phyloP scores from a whole-genome alignment of 1,284 basidiomycete genomes.

The Cystobasidiaceae sp. region DNA sequence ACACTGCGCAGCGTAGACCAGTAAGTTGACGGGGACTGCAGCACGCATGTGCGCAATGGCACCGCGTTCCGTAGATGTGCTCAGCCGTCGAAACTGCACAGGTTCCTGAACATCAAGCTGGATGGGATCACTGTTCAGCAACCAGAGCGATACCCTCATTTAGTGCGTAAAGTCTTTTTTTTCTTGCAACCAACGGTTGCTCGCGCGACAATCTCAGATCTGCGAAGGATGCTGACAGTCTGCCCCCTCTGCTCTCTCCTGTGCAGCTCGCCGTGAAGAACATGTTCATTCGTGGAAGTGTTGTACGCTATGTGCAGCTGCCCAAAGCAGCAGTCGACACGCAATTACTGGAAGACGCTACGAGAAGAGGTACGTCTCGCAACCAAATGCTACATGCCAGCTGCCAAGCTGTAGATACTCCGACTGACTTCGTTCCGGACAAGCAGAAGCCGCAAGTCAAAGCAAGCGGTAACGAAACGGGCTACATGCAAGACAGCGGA shows the following conservation, averaged over 20 bases:
- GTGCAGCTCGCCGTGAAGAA: conserved; percentile 94
- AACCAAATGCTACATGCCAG: neutral
- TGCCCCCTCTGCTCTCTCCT: conserved; percentile 34
- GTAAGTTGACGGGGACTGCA: conserved; percentile 54
- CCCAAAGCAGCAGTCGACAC: conserved; percentile 91
- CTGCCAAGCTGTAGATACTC: neutral
- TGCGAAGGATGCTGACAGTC: neutral
- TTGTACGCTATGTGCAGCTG: conserved; percentile 94
- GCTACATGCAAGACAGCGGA: no score
- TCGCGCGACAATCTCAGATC: neutral
- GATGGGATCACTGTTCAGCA: conserved; percentile 92
- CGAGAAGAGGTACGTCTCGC: conserved; percentile 62
- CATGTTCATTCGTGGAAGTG: conserved; percentile 96
- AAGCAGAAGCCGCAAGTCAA: conserved; percentile 23
- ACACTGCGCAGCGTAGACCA: conserved; percentile 97
- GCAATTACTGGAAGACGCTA: conserved; percentile 93
- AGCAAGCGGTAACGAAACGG: conserved; percentile 21
- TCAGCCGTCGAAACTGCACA: conserved; percentile 44
- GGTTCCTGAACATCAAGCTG: conserved; percentile 94
- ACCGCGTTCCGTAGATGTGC: neutral
- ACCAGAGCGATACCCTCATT: conserved; percentile 90
- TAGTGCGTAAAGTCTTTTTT: conserved; percentile 57
- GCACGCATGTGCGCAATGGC: no score
- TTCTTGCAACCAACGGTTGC: conserved; percentile 26
- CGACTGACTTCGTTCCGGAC: neutral